Evolutionary conservation across 1,284 basidiomycete species (phyloP), one percentile per base, ranked within the genome.

Genomic region (Cystobasidium pallidum): DNA sequence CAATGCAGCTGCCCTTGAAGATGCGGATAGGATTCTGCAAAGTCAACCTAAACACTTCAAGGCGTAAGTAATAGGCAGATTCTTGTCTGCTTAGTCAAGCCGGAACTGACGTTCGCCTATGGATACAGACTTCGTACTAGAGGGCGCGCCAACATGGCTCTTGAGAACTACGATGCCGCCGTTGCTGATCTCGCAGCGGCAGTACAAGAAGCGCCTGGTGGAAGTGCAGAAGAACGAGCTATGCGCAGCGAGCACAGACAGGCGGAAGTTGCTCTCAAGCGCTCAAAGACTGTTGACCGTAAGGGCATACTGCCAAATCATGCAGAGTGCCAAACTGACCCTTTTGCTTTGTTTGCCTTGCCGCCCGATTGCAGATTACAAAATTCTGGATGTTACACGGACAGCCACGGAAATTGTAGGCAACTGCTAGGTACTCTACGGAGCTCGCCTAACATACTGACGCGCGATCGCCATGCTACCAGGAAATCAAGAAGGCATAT

Each of bases 181-280:
- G 84, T 94, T 51, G 83, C 84, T 7, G 91, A 93, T 79, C 93
- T 93, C 83, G 88, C 89, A 76, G 81, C 84, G 36, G 89, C 92
- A 0, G 86, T 91, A 59, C 86, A 92, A 77, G 88, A 90, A 54
- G 76, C 78, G n/a, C 74, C 76, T 52, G 85, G 85, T 21, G 84
- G 82, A 21, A 85, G 86, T 8, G 84, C 83, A 0, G 91, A 93
- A 75, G 84, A 87, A 36, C 84, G 86, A 19, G 83, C 86, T 19
- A 82, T 93, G 59, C 84, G 83, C 74, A 78, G 80, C 0, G 92
- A 94, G 79, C 82, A 91, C 49, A 87, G 86, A 80, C 89, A 91
- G 80, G 90, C 90, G 0, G 89, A 92, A 80, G 85, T 85, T 3
- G 87, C 86, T 66, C 82, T 92, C 73, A 92, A 91, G 84, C 83